A percentile compares a stretch with the other conserved stretches of the same genome.
phyloP scores from a whole-genome alignment of 495 filamentous ascomycete genomes.

The Viridothelium virens region DNA sequence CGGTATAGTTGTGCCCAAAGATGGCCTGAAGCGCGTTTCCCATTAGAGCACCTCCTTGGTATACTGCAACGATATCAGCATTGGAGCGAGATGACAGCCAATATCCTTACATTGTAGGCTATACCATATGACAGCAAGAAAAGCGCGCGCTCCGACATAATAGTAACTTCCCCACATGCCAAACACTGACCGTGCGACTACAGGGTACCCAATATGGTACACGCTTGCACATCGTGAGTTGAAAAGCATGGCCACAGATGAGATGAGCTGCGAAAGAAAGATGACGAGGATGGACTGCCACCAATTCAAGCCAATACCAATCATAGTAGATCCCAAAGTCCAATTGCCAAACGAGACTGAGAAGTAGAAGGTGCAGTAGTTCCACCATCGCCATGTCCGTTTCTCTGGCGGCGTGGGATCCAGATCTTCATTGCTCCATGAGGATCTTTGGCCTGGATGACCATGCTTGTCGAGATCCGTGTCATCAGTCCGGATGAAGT shows the following conservation, averaged over 20 bases:
- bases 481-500: conserved; percentile 27
- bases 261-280: conserved; percentile 38
- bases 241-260: conserved; percentile 40
- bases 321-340: conserved; percentile 38
- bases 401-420: conserved; percentile 28
- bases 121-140: conserved; percentile 36
- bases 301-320: conserved; percentile 41
- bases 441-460: conserved; percentile 15
- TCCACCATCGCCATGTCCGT: conserved; percentile 34
- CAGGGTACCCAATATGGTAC: conserved; percentile 39
- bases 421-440: conserved; percentile 31
- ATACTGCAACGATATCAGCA: conserved; percentile 24
- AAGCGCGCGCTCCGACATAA: conserved; percentile 31
- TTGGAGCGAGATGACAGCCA: neutral
- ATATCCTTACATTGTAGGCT: conserved; percentile 30
- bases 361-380: conserved; percentile 39
- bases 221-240: conserved; percentile 32
- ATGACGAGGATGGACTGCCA: conserved; percentile 42
- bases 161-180: conserved; percentile 38
- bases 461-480: conserved; percentile 29
- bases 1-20: conserved; percentile 30
- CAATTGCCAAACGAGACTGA: conserved; percentile 40
- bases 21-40: conserved; percentile 31
- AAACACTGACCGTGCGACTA: conserved; percentile 32
- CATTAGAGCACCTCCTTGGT: conserved; percentile 32